phyloP scores from a whole-genome alignment of 176 grass and related monocot genomes.

The Carex cristatella region DNA sequence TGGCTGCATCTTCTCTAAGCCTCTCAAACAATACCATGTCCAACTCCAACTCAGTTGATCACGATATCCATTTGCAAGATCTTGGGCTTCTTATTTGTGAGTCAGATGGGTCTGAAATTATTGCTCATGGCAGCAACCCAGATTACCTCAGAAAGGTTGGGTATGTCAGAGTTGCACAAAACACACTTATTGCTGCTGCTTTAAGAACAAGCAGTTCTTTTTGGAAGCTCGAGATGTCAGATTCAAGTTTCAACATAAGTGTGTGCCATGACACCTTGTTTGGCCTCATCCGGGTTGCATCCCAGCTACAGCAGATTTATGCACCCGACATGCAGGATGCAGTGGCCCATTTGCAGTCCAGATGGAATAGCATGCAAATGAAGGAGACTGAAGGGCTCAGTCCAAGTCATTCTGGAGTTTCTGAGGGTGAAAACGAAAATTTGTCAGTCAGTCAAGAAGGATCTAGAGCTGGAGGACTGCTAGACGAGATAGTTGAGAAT shows the following conservation, averaged over 20 bases:
- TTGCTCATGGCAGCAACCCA: constrained; percentile 40
- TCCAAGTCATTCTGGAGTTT: constrained; percentile 37
- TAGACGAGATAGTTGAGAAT: constrained; percentile 94
- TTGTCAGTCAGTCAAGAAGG: constrained; percentile 29
- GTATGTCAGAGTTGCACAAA: constrained; percentile 64
- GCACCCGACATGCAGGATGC: constrained; percentile 81
- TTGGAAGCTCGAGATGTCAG: constrained; percentile 83
- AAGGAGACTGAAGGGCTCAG: constrained; percentile 32
- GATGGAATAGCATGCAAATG: constrained; percentile 83
- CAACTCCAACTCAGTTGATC: constrained; percentile 42
- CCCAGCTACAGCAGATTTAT: constrained; percentile 85
- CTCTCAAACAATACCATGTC: constrained; percentile 55
- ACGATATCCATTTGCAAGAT: constrained; percentile 78
- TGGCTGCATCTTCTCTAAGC: constrained; percentile 89
- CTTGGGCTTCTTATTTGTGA: constrained; percentile 72
- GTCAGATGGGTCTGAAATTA: constrained; percentile 43
- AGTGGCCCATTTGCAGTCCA: constrained; percentile 88
- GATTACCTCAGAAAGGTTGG: constrained; percentile 57
- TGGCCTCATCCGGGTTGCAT: constrained; percentile 57
- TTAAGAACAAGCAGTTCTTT: constrained; percentile 46
- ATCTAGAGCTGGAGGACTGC: constrained; percentile 50
- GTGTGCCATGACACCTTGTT: constrained; percentile 69
- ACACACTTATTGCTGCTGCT: constrained; percentile 53
- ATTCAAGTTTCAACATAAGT: constrained; percentile 68
- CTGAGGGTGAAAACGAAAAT: constrained; percentile 36